Base-by-base conservation (phyloP, 1,284 basidiomycete genomes). In the Cryptococcus neoformans region DNA sequence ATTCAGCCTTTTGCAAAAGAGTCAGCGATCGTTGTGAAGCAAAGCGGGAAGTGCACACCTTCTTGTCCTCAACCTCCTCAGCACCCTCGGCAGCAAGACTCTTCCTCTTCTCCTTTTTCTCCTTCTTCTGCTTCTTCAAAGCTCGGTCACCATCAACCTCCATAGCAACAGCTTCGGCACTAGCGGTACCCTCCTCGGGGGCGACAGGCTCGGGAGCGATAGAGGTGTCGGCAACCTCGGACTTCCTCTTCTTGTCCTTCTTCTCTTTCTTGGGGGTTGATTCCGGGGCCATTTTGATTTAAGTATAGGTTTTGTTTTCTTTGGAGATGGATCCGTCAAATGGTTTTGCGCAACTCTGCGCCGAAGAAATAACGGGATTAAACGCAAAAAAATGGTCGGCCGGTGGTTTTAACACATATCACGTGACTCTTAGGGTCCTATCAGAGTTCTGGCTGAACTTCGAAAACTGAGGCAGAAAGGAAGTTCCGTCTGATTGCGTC, bases 51-150 rank as follows among this genome's bases (percentile, higher is more conserved):
- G 10, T 9, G 62, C 63, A 35, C 37, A 69, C 72, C 70, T 76
- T 72, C 54, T 69, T 63, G 37, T 68, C 66, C 54, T 73, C 70
- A 56, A 71, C 73, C 4, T 35, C 53, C 51, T 72, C 69, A 17
- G 57, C 59, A 34, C 44, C 69, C 45, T 68, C 72, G 44, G 58
- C 67, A 35, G 66, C 76, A 3, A 74, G 64, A 41, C 67, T 70
- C 68, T 78, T 79, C 65, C 76, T 72, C 69, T 80, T 80, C 56
- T 76, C 70, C 67, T 80, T 80, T 70, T 79, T 79, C 57, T 68
- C 71, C 68, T 78, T 79, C 72, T 78, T 78, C 44, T 65, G 69
- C 60, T 74, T 71, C 61, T 74, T 63, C 28, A 58, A 58, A 16
- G 65, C 69, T 53, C 71, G 64, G 38, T 75, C 72, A 12, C 56